Conservation (phyloP, 2,329 filamentous ascomycete species). For the Calonectria pauciramosa region DNA sequence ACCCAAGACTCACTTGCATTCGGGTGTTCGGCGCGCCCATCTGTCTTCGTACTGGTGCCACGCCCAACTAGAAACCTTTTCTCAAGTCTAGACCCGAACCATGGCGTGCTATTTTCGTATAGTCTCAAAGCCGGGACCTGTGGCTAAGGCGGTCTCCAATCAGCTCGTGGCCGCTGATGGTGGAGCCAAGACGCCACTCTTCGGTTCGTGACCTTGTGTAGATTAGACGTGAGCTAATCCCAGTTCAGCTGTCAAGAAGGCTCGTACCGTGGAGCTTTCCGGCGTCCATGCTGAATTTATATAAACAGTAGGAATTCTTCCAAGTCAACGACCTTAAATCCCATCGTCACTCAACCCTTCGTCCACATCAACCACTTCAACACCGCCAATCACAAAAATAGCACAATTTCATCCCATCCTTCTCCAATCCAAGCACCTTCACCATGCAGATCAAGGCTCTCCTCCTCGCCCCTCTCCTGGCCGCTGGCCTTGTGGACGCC, state of each 20-base stretch:
- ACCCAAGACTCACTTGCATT: neutral
- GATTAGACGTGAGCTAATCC: neutral
- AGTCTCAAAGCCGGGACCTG: neutral
- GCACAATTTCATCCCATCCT: no score
- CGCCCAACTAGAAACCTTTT: neutral
- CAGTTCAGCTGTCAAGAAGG: neutral
- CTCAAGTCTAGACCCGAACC: neutral
- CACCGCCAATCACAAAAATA: no score
- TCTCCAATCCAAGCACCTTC: neutral
- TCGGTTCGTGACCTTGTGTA: neutral
- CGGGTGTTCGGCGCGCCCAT: neutral
- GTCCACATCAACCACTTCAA: neutral
- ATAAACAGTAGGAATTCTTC: neutral
- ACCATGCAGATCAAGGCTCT: constrained; percentile 47
- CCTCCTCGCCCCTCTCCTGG: constrained; percentile 42
- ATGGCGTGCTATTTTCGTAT: neutral
- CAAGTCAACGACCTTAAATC: accelerated
- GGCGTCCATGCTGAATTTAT: neutral
- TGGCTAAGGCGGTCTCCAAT: neutral
- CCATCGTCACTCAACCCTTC: neutral
- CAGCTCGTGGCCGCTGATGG: neutral
- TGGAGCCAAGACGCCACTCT: neutral
- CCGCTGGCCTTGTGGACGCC: constrained; percentile 46
- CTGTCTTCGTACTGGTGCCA: neutral
- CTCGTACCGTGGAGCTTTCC: neutral